A percentile compares a stretch with the other conserved stretches of the same genome.
Evolutionary conservation across 352 stramenopile species (phyloP).

Genomic region (Phytophthora boehmeriae): DNA sequence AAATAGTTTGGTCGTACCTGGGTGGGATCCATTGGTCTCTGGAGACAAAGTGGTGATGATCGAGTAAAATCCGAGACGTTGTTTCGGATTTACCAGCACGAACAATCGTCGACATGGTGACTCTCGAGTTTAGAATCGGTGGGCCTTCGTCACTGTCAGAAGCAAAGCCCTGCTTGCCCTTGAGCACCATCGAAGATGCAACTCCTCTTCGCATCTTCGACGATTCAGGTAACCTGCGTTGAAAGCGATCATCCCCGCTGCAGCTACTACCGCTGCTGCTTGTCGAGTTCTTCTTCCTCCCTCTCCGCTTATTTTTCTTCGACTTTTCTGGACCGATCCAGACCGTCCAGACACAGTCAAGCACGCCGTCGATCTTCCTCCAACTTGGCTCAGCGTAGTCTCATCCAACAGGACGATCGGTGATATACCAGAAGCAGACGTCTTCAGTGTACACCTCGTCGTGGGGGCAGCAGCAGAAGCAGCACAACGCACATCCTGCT

Average conservation of each 20-base stretch:
- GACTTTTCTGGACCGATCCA: conserved; percentile 27
- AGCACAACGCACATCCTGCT: conserved; percentile 17
- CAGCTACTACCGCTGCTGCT: conserved; percentile 24
- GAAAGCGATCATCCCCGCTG: conserved; percentile 27
- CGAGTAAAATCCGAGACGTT: conserved; percentile 45
- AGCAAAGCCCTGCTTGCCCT: conserved; percentile 11
- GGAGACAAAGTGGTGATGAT: conserved; percentile 67
- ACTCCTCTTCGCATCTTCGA: background rate
- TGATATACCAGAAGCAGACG: background rate
- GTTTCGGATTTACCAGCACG: background rate
- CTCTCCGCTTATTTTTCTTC: conserved; percentile 20
- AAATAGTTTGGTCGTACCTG: conserved; percentile 17
- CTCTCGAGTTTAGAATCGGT: conserved; percentile 1
- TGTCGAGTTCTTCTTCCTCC: conserved; percentile 14
- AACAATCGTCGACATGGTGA: conserved; percentile 6
- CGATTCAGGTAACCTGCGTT: background rate
- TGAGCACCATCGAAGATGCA: conserved; percentile 5
- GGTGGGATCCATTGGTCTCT: conserved; percentile 62
- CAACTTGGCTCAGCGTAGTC: conserved; percentile 18
- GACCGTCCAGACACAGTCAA: background rate
- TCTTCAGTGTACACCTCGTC: background rate
- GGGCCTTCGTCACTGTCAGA: conserved; percentile 21
- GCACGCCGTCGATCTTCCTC: background rate
- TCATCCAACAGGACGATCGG: conserved; percentile 41
- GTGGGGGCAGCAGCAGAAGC: background rate